Evolutionary conservation across 2,329 filamentous ascomycete genomes (phyloP).

Genomic region (Huntiella abstrusa): DNA sequence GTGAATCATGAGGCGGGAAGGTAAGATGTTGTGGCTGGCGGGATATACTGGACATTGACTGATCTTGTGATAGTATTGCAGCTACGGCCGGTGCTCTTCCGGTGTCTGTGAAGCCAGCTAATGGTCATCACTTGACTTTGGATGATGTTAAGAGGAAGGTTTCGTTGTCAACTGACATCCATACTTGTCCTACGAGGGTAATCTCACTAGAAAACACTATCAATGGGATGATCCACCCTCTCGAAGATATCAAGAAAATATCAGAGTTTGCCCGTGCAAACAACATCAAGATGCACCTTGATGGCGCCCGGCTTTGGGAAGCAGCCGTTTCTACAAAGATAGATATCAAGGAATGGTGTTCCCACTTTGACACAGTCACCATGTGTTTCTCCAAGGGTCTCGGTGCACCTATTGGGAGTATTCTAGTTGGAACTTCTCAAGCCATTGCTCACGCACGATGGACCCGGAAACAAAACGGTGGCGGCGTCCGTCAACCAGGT

Average conservation of each 20-base stretch:
- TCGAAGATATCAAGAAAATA: slow-evolving; percentile 52
- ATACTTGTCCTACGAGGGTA: slow-evolving; percentile 60
- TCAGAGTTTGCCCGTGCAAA: slow-evolving; percentile 46
- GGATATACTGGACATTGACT: background rate
- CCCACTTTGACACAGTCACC: slow-evolving; percentile 53
- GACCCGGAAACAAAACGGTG: slow-evolving; percentile 51
- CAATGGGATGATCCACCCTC: slow-evolving; percentile 58
- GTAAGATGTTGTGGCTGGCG: slow-evolving; percentile 18
- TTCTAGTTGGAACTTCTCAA: slow-evolving; percentile 37
- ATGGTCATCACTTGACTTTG: slow-evolving; percentile 55
- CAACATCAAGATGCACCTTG: slow-evolving; percentile 52
- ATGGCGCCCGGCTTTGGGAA: slow-evolving; percentile 70
- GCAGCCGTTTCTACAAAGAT: slow-evolving; percentile 54
- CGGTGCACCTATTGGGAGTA: slow-evolving; percentile 61
- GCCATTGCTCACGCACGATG: slow-evolving; percentile 23
- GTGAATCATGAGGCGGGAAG: slow-evolving; percentile 47
- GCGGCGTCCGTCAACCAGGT: slow-evolving; percentile 54
- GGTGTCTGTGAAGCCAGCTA: slow-evolving; percentile 45
- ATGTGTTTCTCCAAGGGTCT: slow-evolving; percentile 71
- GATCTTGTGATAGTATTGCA: slow-evolving; percentile 36
- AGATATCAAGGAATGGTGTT: slow-evolving; percentile 45
- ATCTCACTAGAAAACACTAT: slow-evolving; percentile 79
- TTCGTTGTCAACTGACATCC: slow-evolving; percentile 49
- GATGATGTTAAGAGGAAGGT: slow-evolving; percentile 54
- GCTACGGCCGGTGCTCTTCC: slow-evolving; percentile 53